A percentile compares a stretch with the other conserved stretches of the same genome.
These are phyloP conservation scores for Lobosporangium transversale DNA, from an alignment of 192 early-diverging fungal species.

Conservation along the genomic window DNA sequence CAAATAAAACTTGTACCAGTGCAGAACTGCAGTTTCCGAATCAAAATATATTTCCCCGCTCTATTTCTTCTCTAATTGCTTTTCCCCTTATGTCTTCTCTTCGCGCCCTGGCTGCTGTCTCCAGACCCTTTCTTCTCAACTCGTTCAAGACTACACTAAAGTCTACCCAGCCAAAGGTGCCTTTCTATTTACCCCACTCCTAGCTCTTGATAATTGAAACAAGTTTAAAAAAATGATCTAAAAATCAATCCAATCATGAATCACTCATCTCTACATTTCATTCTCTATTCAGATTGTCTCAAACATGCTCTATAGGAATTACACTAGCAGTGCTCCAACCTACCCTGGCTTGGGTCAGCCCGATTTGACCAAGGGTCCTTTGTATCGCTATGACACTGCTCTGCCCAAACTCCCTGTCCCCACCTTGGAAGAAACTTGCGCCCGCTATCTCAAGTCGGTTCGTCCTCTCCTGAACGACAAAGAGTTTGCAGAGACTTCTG, in stretches of 20 bases:
- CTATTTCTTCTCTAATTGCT: neutral
- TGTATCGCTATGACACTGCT: conserved; percentile 77
- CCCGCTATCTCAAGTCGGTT: conserved; percentile 84
- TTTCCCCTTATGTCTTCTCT: conserved; percentile 40
- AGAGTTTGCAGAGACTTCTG: conserved; percentile 75
- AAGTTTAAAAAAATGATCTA: neutral
- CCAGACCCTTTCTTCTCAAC: conserved; percentile 52
- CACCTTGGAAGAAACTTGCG: conserved; percentile 80
- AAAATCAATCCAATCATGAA: neutral
- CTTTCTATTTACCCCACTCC: neutral
- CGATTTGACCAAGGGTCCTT: conserved; percentile 63
- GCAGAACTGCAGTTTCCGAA: no score
- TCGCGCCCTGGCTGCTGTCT: conserved; percentile 45
- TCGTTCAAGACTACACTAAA: conserved; percentile 46
- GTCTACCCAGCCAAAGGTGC: conserved; percentile 49
- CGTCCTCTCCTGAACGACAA: conserved; percentile 75
- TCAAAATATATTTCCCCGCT: neutral
- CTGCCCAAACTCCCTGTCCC: conserved; percentile 94
- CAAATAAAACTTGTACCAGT: no score
- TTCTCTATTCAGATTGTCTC: conserved; percentile 25
- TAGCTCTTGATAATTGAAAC: neutral
- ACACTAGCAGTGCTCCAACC: conserved; percentile 37
- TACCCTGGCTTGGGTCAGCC: conserved; percentile 35
- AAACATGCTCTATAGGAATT: conserved; percentile 55
- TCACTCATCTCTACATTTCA: neutral